A percentile compares a stretch with the other conserved stretches of the same genome.
Evolutionary conservation across 768 basidiomycete genomes (phyloP).

Genomic region (Tylopilus vinaceipallidus): DNA sequence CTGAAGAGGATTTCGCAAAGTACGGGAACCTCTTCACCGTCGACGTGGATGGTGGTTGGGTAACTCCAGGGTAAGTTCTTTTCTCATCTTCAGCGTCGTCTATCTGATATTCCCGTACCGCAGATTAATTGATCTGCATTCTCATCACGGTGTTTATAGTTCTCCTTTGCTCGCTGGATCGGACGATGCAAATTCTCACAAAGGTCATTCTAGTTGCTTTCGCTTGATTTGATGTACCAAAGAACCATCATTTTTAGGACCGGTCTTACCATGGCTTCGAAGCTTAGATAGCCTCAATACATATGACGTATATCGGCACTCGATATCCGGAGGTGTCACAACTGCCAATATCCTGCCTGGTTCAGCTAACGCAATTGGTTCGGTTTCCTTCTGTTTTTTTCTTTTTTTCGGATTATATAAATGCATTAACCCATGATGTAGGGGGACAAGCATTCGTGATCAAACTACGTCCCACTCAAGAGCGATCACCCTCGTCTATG

Average conservation of each 20-base stretch:
- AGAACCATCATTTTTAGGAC: slow-evolving; percentile 31
- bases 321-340: slow-evolving; percentile 87
- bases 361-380: slow-evolving; percentile 72
- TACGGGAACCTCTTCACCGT: slow-evolving; percentile 48
- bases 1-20: slow-evolving; percentile 33
- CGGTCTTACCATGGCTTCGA: slow-evolving; percentile 75
- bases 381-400: slow-evolving; percentile 20
- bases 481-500: slow-evolving; percentile 78
- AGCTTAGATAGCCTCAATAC: slow-evolving; percentile 85
- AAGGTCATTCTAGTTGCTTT: slow-evolving; percentile 39
- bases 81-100: slow-evolving; percentile 27
- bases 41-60: slow-evolving; percentile 64
- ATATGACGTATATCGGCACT: slow-evolving; percentile 72
- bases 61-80: slow-evolving; percentile 72
- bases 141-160: slow-evolving; percentile 74
- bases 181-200: slow-evolving; percentile 59
- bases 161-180: slow-evolving; percentile 52
- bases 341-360: slow-evolving; percentile 82
- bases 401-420: no score
- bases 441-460: slow-evolving; percentile 88
- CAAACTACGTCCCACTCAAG: slow-evolving; percentile 78
- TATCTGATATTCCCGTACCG: slow-evolving; percentile 32
- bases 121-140: slow-evolving; percentile 66
- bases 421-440: slow-evolving; percentile 28
- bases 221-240: not conserved